Evolutionary conservation across 805 yeast species (phyloP), one percentile per base, ranked within the genome.

Genomic region (Spathaspora arborariae): DNA sequence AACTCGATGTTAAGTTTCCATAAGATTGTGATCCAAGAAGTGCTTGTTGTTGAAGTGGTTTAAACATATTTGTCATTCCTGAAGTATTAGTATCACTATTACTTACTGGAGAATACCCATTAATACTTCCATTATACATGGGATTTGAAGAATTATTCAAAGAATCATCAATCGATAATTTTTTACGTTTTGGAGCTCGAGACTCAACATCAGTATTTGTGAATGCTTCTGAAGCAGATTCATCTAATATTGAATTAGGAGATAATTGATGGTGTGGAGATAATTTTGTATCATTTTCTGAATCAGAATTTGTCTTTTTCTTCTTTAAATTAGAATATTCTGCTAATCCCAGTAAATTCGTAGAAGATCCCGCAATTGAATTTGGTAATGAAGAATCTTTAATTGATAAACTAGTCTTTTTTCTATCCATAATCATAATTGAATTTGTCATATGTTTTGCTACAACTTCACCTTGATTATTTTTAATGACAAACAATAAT

Each of bases 361-460:
- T 57, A 3, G 58, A 52, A 4, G 63, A 58, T 18, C 55, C 54
- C 13, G 50, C 57, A 6, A 54, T 39, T 11, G 63, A 57, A 37
- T 49, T 49, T 5, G 59, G 54, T 20, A 54, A 35, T 9, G 59
- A 51, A 15, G 45, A n/a, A 13, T 26, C 21, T 6, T 20, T 20
- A 34, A 44, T 36, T 13, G 42, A 43, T 30, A 27, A n/a, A 43
- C 43, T 48, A 42, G 49, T 56, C 65, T 88, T 91, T 75, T 92
- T 95, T 64, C 96, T 84, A 65, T 94, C 98, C 81, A 96, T 92
- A 43, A 92, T 90, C 84, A 88, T 84, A 24, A 92, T 87, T 5
- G 89, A 81, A 7, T 82, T 68, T 0, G 96, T 80, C 6, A 84
- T 63, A 18, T 81, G 80, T 56, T 83, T 83, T 5, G 91, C 97